Percentiles rank a stretch among this genome's conserved stretches.
phyloP scores from a whole-genome alignment of 148 eudicot species.

The Oxyria digyna region DNA sequence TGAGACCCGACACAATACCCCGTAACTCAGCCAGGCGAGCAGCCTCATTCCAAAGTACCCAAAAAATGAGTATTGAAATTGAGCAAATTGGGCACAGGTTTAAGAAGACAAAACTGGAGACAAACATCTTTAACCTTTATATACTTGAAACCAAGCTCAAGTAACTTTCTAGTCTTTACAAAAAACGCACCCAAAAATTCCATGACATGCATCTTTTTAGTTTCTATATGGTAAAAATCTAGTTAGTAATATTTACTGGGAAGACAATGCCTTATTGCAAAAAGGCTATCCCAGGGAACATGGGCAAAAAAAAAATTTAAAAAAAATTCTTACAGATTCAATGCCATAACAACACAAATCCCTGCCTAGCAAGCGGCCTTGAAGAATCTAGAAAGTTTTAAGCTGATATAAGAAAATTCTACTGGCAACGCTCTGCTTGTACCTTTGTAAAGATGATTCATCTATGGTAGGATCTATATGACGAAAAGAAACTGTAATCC shows the following conservation, averaged over 20 bases:
- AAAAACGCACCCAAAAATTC: background rate
- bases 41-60: too few relatives aligned
- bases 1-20: too few relatives aligned
- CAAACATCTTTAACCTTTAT: background rate
- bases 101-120: background rate
- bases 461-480: constrained; percentile 13
- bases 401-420: background rate
- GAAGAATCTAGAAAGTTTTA: background rate
- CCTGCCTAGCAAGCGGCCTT: background rate
- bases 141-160: background rate
- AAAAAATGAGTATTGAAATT: too few relatives aligned
- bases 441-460: background rate
- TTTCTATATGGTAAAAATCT: background rate
- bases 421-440: background rate
- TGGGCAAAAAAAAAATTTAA: too few relatives aligned
- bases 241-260: background rate
- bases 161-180: background rate
- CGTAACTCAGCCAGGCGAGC: too few relatives aligned
- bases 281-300: constrained; percentile 5
- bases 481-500: constrained; percentile 52
- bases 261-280: background rate
- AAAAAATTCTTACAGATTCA: background rate
- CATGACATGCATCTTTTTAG: background rate
- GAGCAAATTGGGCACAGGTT: too few relatives aligned
- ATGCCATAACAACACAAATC: background rate